A percentile compares a stretch with the other conserved stretches of the same genome.
These are phyloP conservation scores for Cryptosporidium parvum DNA, from an alignment of 169 alveolate genomes.

Conservation along the genomic window DNA sequence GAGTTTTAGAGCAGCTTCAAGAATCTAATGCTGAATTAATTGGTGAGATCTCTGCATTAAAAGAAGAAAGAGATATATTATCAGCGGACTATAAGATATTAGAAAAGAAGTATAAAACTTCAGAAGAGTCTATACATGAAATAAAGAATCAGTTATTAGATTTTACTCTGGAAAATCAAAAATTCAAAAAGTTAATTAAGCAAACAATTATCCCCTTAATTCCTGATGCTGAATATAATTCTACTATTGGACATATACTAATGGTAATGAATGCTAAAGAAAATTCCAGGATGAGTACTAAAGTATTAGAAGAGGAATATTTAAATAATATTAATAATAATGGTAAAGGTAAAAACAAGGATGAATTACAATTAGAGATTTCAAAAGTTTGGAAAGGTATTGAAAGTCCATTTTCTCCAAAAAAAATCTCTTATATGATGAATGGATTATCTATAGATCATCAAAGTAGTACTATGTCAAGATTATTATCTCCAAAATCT, in stretches of 20 bases:
- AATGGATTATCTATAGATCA: neutral
- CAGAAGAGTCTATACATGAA: slow-evolving; percentile 35
- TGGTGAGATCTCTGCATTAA: slow-evolving; percentile 16
- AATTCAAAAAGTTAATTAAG: slow-evolving; percentile 59
- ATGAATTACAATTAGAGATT: slow-evolving; percentile 9
- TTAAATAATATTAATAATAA: neutral
- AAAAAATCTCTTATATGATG: neutral
- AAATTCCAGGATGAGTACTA: slow-evolving; percentile 57
- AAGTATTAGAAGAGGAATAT: slow-evolving; percentile 51
- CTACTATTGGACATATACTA: slow-evolving; percentile 60
- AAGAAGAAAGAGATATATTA: slow-evolving; percentile 55
- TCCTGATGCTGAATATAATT: slow-evolving; percentile 50
- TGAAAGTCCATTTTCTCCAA: slow-evolving; percentile 68
- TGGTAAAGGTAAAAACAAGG: slow-evolving; percentile 4
- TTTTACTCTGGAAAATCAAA: slow-evolving; percentile 70
- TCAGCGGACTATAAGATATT: slow-evolving; percentile 33
- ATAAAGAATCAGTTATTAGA: slow-evolving; percentile 57
- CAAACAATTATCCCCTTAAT: slow-evolving; percentile 54
- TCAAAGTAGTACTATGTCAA: neutral
- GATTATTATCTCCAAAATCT: neutral
- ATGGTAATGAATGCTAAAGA: slow-evolving; percentile 64
- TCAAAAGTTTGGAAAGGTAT: slow-evolving; percentile 40
- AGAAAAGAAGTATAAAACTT: slow-evolving; percentile 23
- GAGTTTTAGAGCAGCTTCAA: slow-evolving; percentile 42
- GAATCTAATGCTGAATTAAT: slow-evolving; percentile 13